Conservation (phyloP, 768 basidiomycete genomes). For the Suillus fuscotomentosus region DNA sequence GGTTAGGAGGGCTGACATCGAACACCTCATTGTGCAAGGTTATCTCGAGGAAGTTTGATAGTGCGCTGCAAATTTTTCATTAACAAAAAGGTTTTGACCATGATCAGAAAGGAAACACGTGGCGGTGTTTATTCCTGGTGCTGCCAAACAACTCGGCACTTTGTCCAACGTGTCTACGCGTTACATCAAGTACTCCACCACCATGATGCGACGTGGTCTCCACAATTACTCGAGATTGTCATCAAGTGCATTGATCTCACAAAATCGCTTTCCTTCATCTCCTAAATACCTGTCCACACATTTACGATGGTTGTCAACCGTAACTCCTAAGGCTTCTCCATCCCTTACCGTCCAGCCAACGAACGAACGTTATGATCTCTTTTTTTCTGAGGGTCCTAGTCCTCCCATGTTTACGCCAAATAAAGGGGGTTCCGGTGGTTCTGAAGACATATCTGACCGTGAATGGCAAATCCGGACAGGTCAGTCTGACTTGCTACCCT, state of each 20-base stretch:
- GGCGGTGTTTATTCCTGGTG: slow-evolving; percentile 20
- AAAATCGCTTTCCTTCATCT: not conserved
- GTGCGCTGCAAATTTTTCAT: slow-evolving; percentile 9
- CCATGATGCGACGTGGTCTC: slow-evolving; percentile 14
- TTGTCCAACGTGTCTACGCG: not conserved
- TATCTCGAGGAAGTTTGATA: slow-evolving; percentile 81
- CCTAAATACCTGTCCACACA: not conserved
- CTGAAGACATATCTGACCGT: slow-evolving; percentile 49
- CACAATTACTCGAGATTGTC: not conserved
- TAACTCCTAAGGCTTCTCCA: slow-evolving; percentile 18
- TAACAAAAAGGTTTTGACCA: not conserved
- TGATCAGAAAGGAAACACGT: slow-evolving; percentile 1
- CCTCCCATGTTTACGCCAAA: slow-evolving; percentile 24
- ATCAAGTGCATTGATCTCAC: not conserved
- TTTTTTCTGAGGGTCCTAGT: slow-evolving; percentile 10
- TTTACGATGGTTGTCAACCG: slow-evolving; percentile 8
- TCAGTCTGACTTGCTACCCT: slow-evolving; percentile 24
- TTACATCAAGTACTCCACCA: not conserved
- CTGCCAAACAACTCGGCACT: slow-evolving; percentile 23
- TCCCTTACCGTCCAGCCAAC: slow-evolving; percentile 8
- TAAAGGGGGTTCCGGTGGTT: slow-evolving; percentile 10
- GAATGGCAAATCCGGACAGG: slow-evolving; percentile 83
- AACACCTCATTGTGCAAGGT: slow-evolving; percentile 91
- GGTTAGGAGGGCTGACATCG: slow-evolving; percentile 85
- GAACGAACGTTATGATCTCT: slow-evolving; percentile 3